phyloP scores from a whole-genome alignment of 192 early-diverging fungal species.

The Chytriomyces sp. region DNA sequence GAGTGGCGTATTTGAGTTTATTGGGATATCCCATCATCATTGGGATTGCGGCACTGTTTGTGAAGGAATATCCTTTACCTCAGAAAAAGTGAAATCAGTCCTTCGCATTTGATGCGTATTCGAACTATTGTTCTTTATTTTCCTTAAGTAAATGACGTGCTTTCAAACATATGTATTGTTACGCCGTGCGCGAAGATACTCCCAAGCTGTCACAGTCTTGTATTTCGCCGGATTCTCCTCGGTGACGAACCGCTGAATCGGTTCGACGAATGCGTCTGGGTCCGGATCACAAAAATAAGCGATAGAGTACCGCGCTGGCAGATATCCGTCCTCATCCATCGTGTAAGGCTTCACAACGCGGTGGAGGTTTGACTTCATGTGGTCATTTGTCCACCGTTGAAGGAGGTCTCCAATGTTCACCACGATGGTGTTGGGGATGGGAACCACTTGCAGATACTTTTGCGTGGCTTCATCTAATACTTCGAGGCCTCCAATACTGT shows the following conservation, averaged over 20 bases:
- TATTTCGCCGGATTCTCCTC: conserved; percentile 13
- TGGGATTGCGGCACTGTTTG: too few species aligned
- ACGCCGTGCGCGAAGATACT: conserved; percentile 12
- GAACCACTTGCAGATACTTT: conserved; percentile 52
- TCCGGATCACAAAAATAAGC: conserved; percentile 34
- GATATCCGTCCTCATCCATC: not conserved
- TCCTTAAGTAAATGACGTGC: too few species aligned
- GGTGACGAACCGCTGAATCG: conserved; percentile 11
- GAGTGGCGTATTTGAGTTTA: too few species aligned
- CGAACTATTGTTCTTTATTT: too few species aligned
- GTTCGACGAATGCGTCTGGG: conserved; percentile 3
- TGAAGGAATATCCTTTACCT: too few species aligned
- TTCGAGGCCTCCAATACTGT: conserved; percentile 52
- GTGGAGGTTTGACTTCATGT: conserved; percentile 55
- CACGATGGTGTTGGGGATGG: conserved; percentile 51
- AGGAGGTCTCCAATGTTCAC: conserved; percentile 64
- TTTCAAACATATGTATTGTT: conserved; percentile 21
- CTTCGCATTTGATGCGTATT: too few species aligned
- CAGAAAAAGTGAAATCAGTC: too few species aligned
- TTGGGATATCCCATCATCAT: too few species aligned
- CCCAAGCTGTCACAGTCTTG: conserved; percentile 8
- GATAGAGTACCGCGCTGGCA: conserved; percentile 23
- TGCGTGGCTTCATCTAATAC: conserved; percentile 25
- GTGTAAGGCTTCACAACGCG: conserved; percentile 46
- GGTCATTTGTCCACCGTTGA: conserved; percentile 56